phyloP scores from a whole-genome alignment of 495 filamentous ascomycete genomes.

The Amniculicola lignicola region DNA sequence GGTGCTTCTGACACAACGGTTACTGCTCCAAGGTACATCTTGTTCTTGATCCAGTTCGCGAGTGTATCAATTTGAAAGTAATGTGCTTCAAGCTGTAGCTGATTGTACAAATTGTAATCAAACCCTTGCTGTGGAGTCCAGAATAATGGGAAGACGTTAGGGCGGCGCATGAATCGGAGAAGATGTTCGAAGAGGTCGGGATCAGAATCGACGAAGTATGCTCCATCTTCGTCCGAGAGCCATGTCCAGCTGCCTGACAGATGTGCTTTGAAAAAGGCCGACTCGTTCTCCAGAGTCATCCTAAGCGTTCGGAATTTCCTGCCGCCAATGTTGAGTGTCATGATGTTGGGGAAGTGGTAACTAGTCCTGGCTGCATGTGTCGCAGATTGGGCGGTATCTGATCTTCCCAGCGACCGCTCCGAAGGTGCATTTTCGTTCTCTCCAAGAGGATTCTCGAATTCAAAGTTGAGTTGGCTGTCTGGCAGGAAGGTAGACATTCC shows the following conservation, averaged over 20 bases:
- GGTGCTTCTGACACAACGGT: too few species aligned
- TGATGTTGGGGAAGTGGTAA: too few species aligned
- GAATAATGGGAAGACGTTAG: constrained; percentile 41
- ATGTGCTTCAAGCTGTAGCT: constrained; percentile 39
- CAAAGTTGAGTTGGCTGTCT: too few species aligned
- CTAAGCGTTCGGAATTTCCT: constrained; percentile 1
- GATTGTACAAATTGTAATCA: constrained; percentile 40
- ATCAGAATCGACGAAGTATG: constrained; percentile 48
- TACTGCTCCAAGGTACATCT: background rate
- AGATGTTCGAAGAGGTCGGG: constrained; percentile 44
- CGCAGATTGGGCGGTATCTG: too few species aligned
- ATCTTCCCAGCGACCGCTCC: too few species aligned
- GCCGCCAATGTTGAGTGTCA: constrained; percentile 7
- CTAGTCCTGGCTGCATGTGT: too few species aligned
- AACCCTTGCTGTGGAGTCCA: constrained; percentile 40
- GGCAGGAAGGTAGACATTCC: too few species aligned
- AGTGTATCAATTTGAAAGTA: constrained; percentile 40
- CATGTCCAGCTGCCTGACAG: background rate
- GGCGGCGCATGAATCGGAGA: constrained; percentile 42
- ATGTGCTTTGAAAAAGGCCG: background rate
- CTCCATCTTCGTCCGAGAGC: constrained; percentile 28
- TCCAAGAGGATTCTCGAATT: too few species aligned
- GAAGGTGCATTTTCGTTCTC: too few species aligned
- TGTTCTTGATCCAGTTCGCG: constrained; percentile 32
- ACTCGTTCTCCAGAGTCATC: background rate